Base-by-base conservation (phyloP, 208 protist species). In the Leishmania major region DNA sequence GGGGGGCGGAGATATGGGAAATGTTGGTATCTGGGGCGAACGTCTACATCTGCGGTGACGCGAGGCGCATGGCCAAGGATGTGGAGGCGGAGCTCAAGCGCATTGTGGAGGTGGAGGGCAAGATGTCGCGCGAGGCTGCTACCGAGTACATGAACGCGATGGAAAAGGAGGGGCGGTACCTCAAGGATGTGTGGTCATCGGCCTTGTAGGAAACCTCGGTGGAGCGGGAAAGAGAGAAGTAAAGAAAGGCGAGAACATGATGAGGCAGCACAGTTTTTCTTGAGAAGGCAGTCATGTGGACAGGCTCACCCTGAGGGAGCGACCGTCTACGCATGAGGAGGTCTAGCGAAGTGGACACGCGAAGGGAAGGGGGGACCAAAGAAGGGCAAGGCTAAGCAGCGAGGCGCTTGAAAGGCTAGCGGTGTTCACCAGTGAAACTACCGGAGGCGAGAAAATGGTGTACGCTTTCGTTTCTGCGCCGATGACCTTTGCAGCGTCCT, bases 11-110 rank as follows among this genome's bases (percentile, higher is more conserved):
- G 84, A 79, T 98, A 78, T 97, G 91, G 89, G 90, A 94, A 31
- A 84, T 97, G 81, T 74, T 98, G 19, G 60, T 77, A 19, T 37
- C 89, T 2, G 87, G 91, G 7, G 97, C 89, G n/a, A 95, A 95
- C 80, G 40, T 99, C 19, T 98, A 97, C 82, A 80, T 99, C 19
- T 99, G 96, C 79, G 97, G 97, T 37, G 97, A 99, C 84, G 96
- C 96, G 3, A 93, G 95, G 83, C 85, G 90, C 84, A 98, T 98
- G 96, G 96, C 95, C 11, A 93, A 91, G 80, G 96, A 98, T 78
- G 97, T 99, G 8, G 93, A 98, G 75, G 78, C 79, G 47, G 86
- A 89, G 62, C 81, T 98, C 53, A 13, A 92, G n/a, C 60, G 81
- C 13, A 84, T 97, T 35, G 81, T 87, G 28, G 80, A 93, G 85